Percentiles rank a stretch among this genome's conserved stretches.
These are phyloP conservation scores for Spongospora subterranea DNA, from an alignment of 208 protist species.

Conservation along the genomic window DNA sequence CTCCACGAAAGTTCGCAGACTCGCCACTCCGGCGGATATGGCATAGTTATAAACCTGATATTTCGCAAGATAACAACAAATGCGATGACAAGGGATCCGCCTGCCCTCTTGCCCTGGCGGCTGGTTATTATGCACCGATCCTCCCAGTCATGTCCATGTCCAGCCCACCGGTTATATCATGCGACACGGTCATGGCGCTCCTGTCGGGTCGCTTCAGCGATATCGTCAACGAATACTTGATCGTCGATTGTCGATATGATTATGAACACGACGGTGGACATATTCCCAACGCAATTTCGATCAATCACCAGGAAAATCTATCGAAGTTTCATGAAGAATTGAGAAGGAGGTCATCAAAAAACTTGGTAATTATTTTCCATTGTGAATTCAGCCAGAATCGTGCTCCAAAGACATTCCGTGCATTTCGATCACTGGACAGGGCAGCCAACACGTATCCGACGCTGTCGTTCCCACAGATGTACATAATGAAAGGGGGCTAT, in stretches of 20 bases:
- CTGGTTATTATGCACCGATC: too few relatives aligned
- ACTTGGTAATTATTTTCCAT: slow-evolving; percentile 61
- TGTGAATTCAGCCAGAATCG: slow-evolving; percentile 64
- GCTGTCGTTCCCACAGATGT: slow-evolving; percentile 56
- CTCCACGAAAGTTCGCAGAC: too few relatives aligned
- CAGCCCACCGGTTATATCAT: background rate
- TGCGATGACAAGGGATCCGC: too few relatives aligned
- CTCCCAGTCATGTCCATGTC: background rate
- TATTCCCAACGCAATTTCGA: slow-evolving; percentile 53
- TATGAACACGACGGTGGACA: slow-evolving; percentile 66
- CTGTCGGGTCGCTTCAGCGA: background rate
- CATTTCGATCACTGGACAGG: slow-evolving; percentile 57
- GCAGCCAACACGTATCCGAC: slow-evolving; percentile 37
- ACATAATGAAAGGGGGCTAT: slow-evolving; percentile 61
- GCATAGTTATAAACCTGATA: too few relatives aligned
- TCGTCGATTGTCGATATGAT: slow-evolving; percentile 65
- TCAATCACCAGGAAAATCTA: slow-evolving; percentile 48
- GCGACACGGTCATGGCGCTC: slow-evolving; percentile 49
- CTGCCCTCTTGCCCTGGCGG: too few relatives aligned
- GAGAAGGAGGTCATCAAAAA: background rate
- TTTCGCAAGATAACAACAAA: too few relatives aligned
- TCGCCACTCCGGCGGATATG: too few relatives aligned
- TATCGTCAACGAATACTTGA: slow-evolving; percentile 1
- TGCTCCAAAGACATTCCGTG: background rate
- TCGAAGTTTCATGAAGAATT: background rate